Evolutionary conservation across 495 filamentous ascomycete species (phyloP), one percentile per base, ranked within the genome.

Genomic region (Hypoxylon crocopeplum): DNA sequence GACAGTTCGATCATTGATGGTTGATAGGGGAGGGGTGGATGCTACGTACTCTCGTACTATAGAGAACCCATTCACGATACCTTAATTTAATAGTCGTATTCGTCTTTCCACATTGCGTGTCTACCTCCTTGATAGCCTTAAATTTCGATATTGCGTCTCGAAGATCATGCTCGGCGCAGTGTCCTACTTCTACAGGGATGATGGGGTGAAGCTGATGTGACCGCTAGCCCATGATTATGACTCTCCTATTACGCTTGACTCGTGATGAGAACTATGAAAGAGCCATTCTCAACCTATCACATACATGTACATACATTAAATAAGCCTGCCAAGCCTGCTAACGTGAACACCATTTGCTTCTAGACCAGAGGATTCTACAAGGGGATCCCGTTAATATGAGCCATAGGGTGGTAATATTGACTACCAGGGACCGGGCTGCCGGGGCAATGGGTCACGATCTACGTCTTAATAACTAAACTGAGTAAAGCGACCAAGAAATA

Each of bases 401-500:
- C 16, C 44, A 33, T 20, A n/a, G 12, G 27, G 44, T 22, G 29
- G 44, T 12, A 47, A 33, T 46, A 44, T 25, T 4, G 20, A 7
- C 22, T 42, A 42, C 20, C 7, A 27, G 22, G 5, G 24, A 27
- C 22, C 20, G 5, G 39, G 27, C 4, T n/a, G 24, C 3, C 24
- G 42, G 42, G 25, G 5, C 12, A 46, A 46, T 5, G 13, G 15
- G 32, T n/a, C n/a, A n/a, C 42, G 45, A 49, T 49, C 46, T 11
- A 49, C 32, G 3, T n/a, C 17, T 13, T 3, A n/a, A 38, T 17
- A 19, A 20, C 33, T 38, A 11, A 38, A 24, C 32, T 3, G 13
- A 27, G 32, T 13, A 7, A 38, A 27, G 33, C n/a, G 21, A 7
- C 3, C 21, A 17, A 16, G n/a, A 5, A 24, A 17, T n/a, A n/a